A percentile compares a stretch with the other conserved stretches of the same genome.
These are phyloP conservation scores for Adiantum capillusveneris DNA, from an alignment of 75 land plant species.

Conservation along the genomic window DNA sequence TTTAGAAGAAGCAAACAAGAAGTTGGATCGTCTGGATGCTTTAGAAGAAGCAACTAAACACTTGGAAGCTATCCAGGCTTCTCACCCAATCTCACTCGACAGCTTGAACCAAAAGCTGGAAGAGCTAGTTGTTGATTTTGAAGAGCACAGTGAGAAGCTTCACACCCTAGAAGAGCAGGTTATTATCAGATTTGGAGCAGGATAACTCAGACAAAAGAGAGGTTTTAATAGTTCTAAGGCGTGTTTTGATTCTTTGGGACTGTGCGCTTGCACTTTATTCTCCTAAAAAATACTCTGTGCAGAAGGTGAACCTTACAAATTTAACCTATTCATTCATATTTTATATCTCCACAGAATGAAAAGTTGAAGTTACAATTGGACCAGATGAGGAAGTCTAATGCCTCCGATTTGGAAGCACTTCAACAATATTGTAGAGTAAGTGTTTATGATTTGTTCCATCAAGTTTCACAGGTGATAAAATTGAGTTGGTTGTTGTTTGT, in stretches of 20 bases:
- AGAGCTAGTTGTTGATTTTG: not conserved
- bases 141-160: conserved; percentile 11
- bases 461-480: too few relatives aligned
- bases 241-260: not conserved
- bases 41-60: conserved; percentile 6
- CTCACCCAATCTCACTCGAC: conserved; percentile 1
- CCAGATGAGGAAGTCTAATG: conserved; percentile 15
- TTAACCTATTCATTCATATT: too few relatives aligned
- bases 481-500: too few relatives aligned
- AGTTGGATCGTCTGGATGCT: conserved; percentile 4
- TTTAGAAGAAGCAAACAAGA: not conserved
- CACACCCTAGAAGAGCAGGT: conserved; percentile 17
- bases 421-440: conserved; percentile 20
- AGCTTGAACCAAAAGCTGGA: not conserved
- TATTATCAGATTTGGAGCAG: not conserved
- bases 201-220: not conserved
- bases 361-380: conserved; percentile 2
- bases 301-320: too few relatives aligned
- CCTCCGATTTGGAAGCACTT: conserved; percentile 26
- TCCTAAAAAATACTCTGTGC: too few relatives aligned
- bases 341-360: conserved; percentile 4
- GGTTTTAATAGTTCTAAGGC: not conserved
- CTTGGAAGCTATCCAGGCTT: conserved; percentile 1
- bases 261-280: not conserved
- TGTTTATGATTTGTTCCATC: too few relatives aligned